A percentile compares a stretch with the other conserved stretches of the same genome.
These are phyloP conservation scores for Ceratocystis papillata DNA, from an alignment of 2,329 filamentous ascomycete genomes.

Conservation along the genomic window DNA sequence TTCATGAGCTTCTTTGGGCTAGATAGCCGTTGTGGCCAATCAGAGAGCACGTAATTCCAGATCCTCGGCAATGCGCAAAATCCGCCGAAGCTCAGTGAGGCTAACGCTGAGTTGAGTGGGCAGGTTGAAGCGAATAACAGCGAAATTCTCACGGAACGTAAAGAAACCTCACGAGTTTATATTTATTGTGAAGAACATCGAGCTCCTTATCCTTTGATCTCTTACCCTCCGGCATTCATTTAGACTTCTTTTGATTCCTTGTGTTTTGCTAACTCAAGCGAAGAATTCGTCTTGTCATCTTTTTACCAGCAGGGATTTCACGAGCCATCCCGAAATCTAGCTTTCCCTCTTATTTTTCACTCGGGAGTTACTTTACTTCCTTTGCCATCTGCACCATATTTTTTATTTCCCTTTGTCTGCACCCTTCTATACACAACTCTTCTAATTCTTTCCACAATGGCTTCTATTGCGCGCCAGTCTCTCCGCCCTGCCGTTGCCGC, in stretches of 20 bases:
- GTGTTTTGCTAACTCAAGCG: not conserved
- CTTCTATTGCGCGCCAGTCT: slow-evolving; percentile 45
- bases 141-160: slow-evolving; percentile 5
- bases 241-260: not conserved
- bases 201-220: too few species aligned
- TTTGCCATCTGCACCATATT: slow-evolving; percentile 4
- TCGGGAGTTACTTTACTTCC: not conserved
- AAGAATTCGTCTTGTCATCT: slow-evolving; percentile 6
- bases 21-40: slow-evolving; percentile 35
- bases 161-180: not conserved
- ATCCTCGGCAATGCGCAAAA: slow-evolving; percentile 41
- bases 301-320: slow-evolving; percentile 9
- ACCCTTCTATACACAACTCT: not conserved
- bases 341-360: slow-evolving; percentile 8
- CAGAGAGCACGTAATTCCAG: slow-evolving; percentile 35
- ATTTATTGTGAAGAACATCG: not conserved
- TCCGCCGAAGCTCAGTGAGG: slow-evolving; percentile 14
- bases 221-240: not conserved
- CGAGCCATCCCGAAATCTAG: slow-evolving; percentile 12
- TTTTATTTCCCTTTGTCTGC: slow-evolving; percentile 1
- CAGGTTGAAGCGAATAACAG: not conserved
- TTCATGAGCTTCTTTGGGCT: not conserved
- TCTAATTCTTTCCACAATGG: slow-evolving; percentile 36
- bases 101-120: not conserved
- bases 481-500: slow-evolving; percentile 37